phyloP scores from a whole-genome alignment of 2,329 filamentous ascomycete genomes.

The Calonectria montana region DNA sequence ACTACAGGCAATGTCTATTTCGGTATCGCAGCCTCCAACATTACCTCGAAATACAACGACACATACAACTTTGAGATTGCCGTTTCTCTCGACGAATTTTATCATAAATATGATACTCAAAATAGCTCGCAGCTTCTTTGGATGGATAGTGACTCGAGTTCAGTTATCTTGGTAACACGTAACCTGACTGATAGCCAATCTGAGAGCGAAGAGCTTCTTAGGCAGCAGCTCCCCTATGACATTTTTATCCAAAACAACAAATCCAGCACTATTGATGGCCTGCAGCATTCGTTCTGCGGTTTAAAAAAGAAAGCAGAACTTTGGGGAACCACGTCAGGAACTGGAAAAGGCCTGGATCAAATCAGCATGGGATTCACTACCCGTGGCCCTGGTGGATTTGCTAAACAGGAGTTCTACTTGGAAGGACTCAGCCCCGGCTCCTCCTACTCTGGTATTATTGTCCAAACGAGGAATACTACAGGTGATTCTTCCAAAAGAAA shows the following conservation, averaged over 20 bases:
- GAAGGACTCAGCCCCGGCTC: constrained; percentile 78
- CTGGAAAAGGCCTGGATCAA: constrained; percentile 59
- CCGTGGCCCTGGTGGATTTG: constrained; percentile 72
- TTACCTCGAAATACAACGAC: constrained; percentile 69
- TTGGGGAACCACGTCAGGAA: constrained; percentile 60
- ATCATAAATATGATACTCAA: constrained; percentile 69
- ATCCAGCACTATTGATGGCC: constrained; percentile 70
- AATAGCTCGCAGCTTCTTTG: constrained; percentile 71
- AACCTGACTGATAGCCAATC: constrained; percentile 73
- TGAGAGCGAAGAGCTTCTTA: constrained; percentile 65
- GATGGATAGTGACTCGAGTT: constrained; percentile 85
- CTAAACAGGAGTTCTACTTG: constrained; percentile 91
- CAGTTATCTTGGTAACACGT: constrained; percentile 82
- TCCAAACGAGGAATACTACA: constrained; percentile 59
- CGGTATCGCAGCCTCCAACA: constrained; percentile 76
- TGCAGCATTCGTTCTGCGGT: constrained; percentile 87
- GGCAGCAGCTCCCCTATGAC: constrained; percentile 71
- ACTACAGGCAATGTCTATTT: constrained; percentile 79
- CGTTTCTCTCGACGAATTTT: constrained; percentile 82
- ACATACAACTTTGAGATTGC: constrained; percentile 85
- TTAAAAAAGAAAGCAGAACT: constrained; percentile 75
- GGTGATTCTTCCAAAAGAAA: constrained; percentile 57
- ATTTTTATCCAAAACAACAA: constrained; percentile 79
- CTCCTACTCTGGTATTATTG: constrained; percentile 79
- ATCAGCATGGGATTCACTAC: constrained; percentile 75